Base-by-base conservation (phyloP, 1,139 yeast species). In the Suhomyces chickasaworum region DNA sequence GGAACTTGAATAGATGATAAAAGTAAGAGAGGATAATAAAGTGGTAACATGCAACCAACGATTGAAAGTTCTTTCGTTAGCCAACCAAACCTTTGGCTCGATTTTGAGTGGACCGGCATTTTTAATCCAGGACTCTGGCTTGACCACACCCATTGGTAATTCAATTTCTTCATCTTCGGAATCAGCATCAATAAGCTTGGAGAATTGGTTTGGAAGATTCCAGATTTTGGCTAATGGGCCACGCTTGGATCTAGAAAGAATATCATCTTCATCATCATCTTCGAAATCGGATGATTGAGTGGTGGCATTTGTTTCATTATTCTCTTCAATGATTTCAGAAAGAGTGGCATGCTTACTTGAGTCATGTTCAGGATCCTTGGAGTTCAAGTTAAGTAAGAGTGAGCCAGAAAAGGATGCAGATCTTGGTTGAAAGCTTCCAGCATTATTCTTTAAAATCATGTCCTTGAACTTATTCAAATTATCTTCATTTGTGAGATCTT, bases 21-120 rank as follows among this genome's bases (percentile, higher is more conserved):
- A 90, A 0, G 98, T 89, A 59, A 93, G 72, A 0, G 93, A 84
- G n/a, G 96, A 83, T 53, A 93, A 75, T 60, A 93, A 72, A 0
- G 95, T 83, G n/a, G 96, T 87, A 8, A 91, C 93, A 59, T 87
- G 93, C 54, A 93, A 76, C 99, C 99, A 93, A 66, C 95, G 82
- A 73, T 89, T 86, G 69, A 91, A 91, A 2, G 99, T 93, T 68
- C 99, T 86, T 71, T 93, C 99, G 63, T 93, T 93, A 29, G 99
- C 99, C 52, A 93, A 75, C 98, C 99, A 93, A 32, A 93, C 99
- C 65, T 93, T 93, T 29, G 98, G 95, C 71, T 93, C 99, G 47
- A 93, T 90, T 66, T 87, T 90, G 49, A 90, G 80, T 2, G 97
- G 95, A 6, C 97, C 97, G 31, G 93, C 84, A 63, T 90, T 90